Evolutionary conservation across 2,329 filamentous ascomycete species (phyloP).

Genomic region (Clarireedia homoeocarpa): DNA sequence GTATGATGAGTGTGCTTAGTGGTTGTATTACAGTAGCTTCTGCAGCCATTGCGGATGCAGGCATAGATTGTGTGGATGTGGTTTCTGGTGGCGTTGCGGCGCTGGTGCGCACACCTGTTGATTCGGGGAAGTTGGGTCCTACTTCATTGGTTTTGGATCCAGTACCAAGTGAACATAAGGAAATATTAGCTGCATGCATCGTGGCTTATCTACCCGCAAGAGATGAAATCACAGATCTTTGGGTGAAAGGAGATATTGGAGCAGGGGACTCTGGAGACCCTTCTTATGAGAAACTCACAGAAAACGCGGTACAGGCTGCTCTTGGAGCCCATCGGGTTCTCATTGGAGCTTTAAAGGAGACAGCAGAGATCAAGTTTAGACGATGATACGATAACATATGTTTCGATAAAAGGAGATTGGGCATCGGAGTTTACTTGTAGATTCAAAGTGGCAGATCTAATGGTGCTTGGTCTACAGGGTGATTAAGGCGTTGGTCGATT

Average conservation of each 20-base stretch:
- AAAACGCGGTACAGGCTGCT: constrained; percentile 57
- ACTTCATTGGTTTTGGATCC: constrained; percentile 66
- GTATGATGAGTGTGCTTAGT: constrained; percentile 83
- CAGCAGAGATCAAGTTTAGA: constrained; percentile 33
- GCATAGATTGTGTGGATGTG: constrained; percentile 90
- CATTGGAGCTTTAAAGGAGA: constrained; percentile 52
- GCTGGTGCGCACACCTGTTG: constrained; percentile 45
- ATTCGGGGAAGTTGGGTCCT: constrained; percentile 26
- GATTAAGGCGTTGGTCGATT: constrained; percentile 4
- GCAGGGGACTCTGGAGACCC: constrained; percentile 27
- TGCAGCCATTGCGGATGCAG: constrained; percentile 86
- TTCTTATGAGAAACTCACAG: constrained; percentile 46
- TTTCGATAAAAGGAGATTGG: background rate
- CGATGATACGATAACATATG: constrained; percentile 11
- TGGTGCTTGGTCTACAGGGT: background rate
- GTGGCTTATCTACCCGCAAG: constrained; percentile 80
- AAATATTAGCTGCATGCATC: constrained; percentile 75
- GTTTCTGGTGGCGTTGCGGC: constrained; percentile 86
- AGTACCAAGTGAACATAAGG: constrained; percentile 68
- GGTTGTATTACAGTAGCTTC: constrained; percentile 91
- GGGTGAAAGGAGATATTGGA: constrained; percentile 71
- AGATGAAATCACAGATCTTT: constrained; percentile 90
- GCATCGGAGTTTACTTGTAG: background rate
- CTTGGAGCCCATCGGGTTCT: constrained; percentile 51
- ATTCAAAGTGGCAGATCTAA: background rate